Percentiles rank a stretch among this genome's conserved stretches.
phyloP scores from a whole-genome alignment of 352 stramenopile species.

The Aphanomyces euteiches region DNA sequence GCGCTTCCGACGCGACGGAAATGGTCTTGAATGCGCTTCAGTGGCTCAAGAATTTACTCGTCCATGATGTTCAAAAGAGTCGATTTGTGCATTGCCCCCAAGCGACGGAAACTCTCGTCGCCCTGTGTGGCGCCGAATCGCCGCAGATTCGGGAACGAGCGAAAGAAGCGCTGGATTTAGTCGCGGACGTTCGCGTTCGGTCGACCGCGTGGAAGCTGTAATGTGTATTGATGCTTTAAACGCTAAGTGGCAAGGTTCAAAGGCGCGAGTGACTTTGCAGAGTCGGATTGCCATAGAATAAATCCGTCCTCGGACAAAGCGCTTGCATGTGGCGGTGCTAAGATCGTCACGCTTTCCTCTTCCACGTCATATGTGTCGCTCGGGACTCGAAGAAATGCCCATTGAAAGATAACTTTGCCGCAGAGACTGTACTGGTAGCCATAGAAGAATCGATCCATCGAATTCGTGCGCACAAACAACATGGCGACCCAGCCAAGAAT shows the following conservation, averaged over 20 bases:
- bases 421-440: slow-evolving; percentile 26
- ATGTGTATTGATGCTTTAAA: neutral
- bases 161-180: slow-evolving; percentile 13
- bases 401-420: slow-evolving; percentile 19
- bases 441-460: slow-evolving; percentile 27
- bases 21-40: slow-evolving; percentile 10
- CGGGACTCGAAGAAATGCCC: neutral
- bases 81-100: slow-evolving; percentile 15
- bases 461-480: slow-evolving; percentile 28
- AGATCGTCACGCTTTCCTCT: neutral
- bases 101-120: slow-evolving; percentile 22
- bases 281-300: neutral
- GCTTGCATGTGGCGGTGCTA: neutral
- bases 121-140: slow-evolving; percentile 9
- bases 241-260: neutral
- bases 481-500: neutral
- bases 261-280: neutral
- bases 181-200: slow-evolving; percentile 1
- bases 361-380: neutral
- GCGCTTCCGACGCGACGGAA: neutral
- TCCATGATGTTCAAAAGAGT: slow-evolving; percentile 22
- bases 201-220: neutral
- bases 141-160: slow-evolving; percentile 13
- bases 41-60: slow-evolving; percentile 25
- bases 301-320: neutral